These are phyloP conservation scores for Saksenaea oblongispora DNA, from an alignment of 371 early-diverging fungal species.

Conservation along the genomic window DNA sequence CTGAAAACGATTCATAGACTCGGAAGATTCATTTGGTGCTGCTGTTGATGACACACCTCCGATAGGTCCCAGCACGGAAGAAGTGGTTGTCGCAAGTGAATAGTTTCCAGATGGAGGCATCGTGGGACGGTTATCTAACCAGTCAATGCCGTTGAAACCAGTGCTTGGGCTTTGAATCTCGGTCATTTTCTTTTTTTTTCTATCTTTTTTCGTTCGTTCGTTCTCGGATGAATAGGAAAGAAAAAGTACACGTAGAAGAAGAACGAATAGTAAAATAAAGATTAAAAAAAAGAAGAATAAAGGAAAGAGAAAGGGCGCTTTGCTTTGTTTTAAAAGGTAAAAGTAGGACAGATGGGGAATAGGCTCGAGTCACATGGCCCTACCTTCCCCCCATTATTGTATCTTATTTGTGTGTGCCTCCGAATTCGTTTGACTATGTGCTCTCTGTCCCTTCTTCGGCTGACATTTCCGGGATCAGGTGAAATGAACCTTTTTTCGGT, in stretches of 20 bases:
- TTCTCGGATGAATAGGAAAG: too few relatives aligned
- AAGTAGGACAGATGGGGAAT: neutral
- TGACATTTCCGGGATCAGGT: slow-evolving; percentile 2
- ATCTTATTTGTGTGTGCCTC: neutral
- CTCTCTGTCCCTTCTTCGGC: neutral
- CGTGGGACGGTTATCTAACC: slow-evolving; percentile 5
- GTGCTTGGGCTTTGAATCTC: slow-evolving; percentile 15
- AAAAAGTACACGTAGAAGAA: neutral
- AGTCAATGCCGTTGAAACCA: slow-evolving; percentile 15
- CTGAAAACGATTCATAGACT: slow-evolving; percentile 9
- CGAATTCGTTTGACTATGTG: neutral
- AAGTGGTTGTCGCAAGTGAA: neutral
- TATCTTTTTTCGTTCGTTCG: neutral
- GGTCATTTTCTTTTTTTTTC: slow-evolving; percentile 5
- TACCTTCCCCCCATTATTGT: neutral
- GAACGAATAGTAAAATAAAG: neutral
- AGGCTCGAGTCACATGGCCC: neutral
- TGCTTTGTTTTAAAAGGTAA: neutral
- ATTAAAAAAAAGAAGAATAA: neutral
- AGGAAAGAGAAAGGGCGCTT: neutral
- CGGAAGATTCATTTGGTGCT: neutral
- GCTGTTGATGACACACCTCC: neutral
- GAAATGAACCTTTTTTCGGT: neutral
- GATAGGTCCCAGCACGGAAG: neutral
- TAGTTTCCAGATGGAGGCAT: neutral